phyloP scores from a whole-genome alignment of 2,329 filamentous ascomycete genomes.

The Penicillium nordicum region DNA sequence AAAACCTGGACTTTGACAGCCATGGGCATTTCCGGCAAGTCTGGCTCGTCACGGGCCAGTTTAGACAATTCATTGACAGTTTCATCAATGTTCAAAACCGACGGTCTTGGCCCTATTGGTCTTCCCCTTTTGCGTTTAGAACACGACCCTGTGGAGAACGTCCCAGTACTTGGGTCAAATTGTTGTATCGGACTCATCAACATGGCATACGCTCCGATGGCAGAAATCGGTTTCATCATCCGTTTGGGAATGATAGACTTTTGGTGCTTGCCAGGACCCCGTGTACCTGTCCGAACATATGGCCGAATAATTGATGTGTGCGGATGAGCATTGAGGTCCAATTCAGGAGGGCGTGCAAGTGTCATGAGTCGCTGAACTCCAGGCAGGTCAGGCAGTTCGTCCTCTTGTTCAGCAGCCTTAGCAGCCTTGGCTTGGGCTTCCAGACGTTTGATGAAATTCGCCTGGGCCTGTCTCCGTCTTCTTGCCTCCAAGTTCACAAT shows the following conservation, averaged over 20 bases:
- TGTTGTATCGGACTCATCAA: slow-evolving; percentile 38
- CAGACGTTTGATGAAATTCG: slow-evolving; percentile 23
- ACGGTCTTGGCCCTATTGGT: slow-evolving; percentile 2
- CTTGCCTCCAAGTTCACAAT: slow-evolving; percentile 30
- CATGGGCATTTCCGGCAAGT: slow-evolving; percentile 12
- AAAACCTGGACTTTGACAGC: slow-evolving; percentile 12
- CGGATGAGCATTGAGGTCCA: slow-evolving; percentile 13
- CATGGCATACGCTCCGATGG: slow-evolving; percentile 31
- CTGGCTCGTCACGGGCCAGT: slow-evolving; percentile 19
- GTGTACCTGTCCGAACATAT: background rate
- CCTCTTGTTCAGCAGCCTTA: background rate
- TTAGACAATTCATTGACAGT: slow-evolving; percentile 30
- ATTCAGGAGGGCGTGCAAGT: slow-evolving; percentile 21
- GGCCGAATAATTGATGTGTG: slow-evolving; percentile 31
- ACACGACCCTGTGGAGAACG: slow-evolving; percentile 45
- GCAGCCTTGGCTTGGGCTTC: slow-evolving; percentile 11
- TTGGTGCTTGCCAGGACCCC: background rate
- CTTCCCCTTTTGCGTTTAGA: slow-evolving; percentile 15
- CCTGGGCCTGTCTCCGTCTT: slow-evolving; percentile 25
- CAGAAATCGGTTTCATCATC: slow-evolving; percentile 23
- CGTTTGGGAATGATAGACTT: slow-evolving; percentile 16
- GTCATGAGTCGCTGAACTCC: slow-evolving; percentile 28
- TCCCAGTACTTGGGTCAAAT: slow-evolving; percentile 43
- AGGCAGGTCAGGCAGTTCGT: background rate
- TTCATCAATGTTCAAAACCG: slow-evolving; percentile 14